Base-by-base conservation (phyloP, 2,329 filamentous ascomycete genomes). In the Bipolaris cookei region DNA sequence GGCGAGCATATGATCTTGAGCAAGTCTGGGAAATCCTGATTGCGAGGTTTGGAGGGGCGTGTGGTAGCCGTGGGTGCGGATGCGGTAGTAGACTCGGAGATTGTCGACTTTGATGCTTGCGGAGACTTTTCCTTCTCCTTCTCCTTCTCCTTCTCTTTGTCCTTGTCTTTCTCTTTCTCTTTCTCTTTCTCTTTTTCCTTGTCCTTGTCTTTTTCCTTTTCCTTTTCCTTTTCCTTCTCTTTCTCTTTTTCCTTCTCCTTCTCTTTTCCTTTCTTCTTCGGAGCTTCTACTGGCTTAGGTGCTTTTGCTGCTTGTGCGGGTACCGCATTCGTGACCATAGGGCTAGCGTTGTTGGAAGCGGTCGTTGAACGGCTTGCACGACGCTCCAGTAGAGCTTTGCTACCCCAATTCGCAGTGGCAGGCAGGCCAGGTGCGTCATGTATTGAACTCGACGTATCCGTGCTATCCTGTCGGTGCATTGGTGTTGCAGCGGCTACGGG, bases 341-440 rank as follows among this genome's bases (percentile, higher is more conserved):
- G 93, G 72, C 93, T 97, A 2, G 92, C 89, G 23, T 90, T 88
- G 23, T 91, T 88, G 18, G 91, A 90, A 62, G 86, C 88, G 69
- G 90, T 96, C 0, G 91, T 93, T 30, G 91, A 89, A 65, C 92
- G 86, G 69, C 92, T 97, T 58, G 86, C 90, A 66, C 85, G 86
- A 69, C 87, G 87, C 77, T 85, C 91, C 56, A 83, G 84, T 63
- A 83, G 88, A 85, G 73, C 87, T 81, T 80, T 87, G 62, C 85
- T 88, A 18, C 94, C 95, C 95, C 95, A 99, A 71, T 89, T 97
- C 4, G 94, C 95, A 3, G 93, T 92, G 1, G 93, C 92, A 2
- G 95, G 96, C 39, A 99, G 81, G n/a, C 92, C 95, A 37, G 95
- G 92, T 3, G 89, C 88, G 70, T 97, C 94, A 10, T 66, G 63